phyloP scores from a whole-genome alignment of 1,284 basidiomycete genomes.

The Cystobasidiaceae sp. region DNA sequence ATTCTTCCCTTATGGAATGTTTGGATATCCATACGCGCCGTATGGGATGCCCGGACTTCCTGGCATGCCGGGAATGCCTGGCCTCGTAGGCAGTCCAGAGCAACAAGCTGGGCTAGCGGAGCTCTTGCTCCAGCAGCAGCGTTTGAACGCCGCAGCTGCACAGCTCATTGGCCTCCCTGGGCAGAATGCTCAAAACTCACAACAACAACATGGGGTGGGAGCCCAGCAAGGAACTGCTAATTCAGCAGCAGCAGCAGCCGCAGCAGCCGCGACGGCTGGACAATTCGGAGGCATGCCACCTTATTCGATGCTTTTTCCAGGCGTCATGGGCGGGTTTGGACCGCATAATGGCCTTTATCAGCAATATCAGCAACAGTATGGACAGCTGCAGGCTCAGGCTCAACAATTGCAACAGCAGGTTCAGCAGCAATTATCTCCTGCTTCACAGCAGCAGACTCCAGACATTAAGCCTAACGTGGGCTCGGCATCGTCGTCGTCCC shows the following conservation, averaged over 20 bases:
- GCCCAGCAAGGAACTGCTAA: not conserved
- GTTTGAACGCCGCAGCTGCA: constrained; percentile 38
- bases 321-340: not conserved
- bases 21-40: constrained; percentile 18
- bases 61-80: no score
- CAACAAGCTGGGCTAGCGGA: constrained; percentile 36
- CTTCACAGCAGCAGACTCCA: not conserved
- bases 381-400: not conserved
- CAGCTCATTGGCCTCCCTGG: constrained; percentile 30
- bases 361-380: constrained; percentile 23
- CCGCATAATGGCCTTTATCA: constrained; percentile 11
- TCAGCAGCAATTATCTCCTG: not conserved
- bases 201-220: no score
- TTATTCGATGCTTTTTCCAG: constrained; percentile 10
- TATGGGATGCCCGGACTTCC: constrained; percentile 13
- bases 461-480: not conserved
- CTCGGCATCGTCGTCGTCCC: no score
- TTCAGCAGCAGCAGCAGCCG: not conserved
- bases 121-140: constrained; percentile 38
- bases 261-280: not conserved
- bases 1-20: constrained; percentile 16
- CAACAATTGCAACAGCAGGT: not conserved
- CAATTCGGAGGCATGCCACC: not conserved
- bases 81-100: constrained; percentile 10
- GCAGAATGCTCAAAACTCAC: no score